Evolutionary conservation across 1,139 yeast species (phyloP).

Genomic region (Suhomyces bokatorum): DNA sequence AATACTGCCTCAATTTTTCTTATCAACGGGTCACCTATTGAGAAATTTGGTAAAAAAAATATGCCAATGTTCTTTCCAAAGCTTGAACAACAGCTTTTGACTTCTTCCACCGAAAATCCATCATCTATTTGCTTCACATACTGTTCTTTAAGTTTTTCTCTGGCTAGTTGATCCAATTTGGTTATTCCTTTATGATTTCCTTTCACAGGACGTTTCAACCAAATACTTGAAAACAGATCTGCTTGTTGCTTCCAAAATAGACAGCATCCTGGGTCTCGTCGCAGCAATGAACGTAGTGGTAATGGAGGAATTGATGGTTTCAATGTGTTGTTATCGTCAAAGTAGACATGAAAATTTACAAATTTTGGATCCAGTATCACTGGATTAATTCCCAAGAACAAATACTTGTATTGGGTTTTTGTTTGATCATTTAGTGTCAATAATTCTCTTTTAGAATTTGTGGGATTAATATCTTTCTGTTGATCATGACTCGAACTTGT

Average conservation of each 20-base stretch:
- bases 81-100: constrained; percentile 15
- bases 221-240: constrained; percentile 9
- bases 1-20: constrained; percentile 9
- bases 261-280: constrained; percentile 21
- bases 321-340: constrained; percentile 1
- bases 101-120: constrained; percentile 13
- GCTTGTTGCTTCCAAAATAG: constrained; percentile 16
- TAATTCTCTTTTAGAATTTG: not conserved
- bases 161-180: constrained; percentile 10
- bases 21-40: constrained; percentile 3
- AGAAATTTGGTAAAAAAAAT: constrained; percentile 3
- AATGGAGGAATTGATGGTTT: constrained; percentile 13
- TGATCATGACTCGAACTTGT: not conserved
- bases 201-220: constrained; percentile 10
- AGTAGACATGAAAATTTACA: constrained; percentile 5
- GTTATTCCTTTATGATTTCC: constrained; percentile 6
- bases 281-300: constrained; percentile 19
- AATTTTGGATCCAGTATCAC: constrained; percentile 4
- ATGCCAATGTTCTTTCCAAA: constrained; percentile 14
- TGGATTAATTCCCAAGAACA: constrained; percentile 8
- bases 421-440: no score
- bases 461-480: not conserved
- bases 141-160: constrained; percentile 12
- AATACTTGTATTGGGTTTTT: not conserved
- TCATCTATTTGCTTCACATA: constrained; percentile 18